Percentiles rank a stretch among this genome's conserved stretches.
These are phyloP conservation scores for Suhomyces pyralidae DNA, from an alignment of 805 yeast genomes.

Conservation along the genomic window DNA sequence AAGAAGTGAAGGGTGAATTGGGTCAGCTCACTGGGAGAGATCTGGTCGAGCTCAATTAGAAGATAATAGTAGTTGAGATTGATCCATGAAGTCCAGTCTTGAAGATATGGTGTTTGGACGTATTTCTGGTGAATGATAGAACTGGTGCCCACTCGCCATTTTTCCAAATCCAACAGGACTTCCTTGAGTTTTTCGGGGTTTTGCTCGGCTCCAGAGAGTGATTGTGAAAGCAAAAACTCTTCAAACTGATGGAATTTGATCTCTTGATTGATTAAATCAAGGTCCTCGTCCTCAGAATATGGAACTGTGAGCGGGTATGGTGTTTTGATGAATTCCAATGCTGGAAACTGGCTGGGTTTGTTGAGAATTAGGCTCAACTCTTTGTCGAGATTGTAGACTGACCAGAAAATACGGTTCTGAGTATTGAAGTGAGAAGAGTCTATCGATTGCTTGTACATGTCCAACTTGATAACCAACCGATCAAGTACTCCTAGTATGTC, in stretches of 20 bases:
- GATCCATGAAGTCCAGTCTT: constrained; percentile 31
- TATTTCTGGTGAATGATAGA: constrained; percentile 25
- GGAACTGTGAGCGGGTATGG: constrained; percentile 13
- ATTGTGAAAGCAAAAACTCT: constrained; percentile 20
- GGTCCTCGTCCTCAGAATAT: constrained; percentile 21
- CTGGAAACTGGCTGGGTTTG: constrained; percentile 36
- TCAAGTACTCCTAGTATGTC: constrained; percentile 33
- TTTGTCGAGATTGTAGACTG: constrained; percentile 37
- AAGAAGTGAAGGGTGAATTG: constrained; percentile 43
- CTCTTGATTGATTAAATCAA: constrained; percentile 20
- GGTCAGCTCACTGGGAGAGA: constrained; percentile 34
- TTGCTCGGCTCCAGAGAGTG: constrained; percentile 1
- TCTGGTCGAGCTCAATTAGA: constrained; percentile 39
- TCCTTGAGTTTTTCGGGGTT: constrained; percentile 10
- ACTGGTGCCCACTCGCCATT: constrained; percentile 34
- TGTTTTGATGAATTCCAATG: constrained; percentile 16
- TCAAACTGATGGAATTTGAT: constrained; percentile 24
- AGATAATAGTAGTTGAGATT: constrained; percentile 40
- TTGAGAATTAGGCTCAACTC: constrained; percentile 33
- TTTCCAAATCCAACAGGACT: constrained; percentile 32
- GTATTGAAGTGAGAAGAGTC: neutral
- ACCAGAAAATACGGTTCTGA: constrained; percentile 29
- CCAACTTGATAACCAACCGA: constrained; percentile 23
- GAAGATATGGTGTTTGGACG: constrained; percentile 25
- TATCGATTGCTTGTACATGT: constrained; percentile 13